Percentiles rank a stretch among this genome's conserved stretches.
phyloP scores from a whole-genome alignment of 805 yeast genomes.

The Candida germanica region DNA sequence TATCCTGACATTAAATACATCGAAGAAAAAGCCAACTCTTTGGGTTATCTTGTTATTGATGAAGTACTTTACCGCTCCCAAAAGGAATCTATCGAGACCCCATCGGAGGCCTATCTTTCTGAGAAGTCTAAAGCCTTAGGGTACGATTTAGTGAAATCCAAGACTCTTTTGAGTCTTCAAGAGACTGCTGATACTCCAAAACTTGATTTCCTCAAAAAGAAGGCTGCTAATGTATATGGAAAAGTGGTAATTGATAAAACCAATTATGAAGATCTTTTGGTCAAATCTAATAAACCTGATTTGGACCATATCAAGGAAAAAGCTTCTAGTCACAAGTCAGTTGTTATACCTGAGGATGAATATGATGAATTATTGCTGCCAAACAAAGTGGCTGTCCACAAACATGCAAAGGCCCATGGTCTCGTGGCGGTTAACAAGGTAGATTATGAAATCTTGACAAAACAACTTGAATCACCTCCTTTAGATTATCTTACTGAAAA shows the following conservation, averaged over 20 bases:
- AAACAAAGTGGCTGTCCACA: constrained; percentile 15
- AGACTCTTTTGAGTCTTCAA: not conserved
- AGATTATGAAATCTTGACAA: constrained; percentile 6
- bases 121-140: constrained; percentile 19
- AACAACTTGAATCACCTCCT: constrained; percentile 17
- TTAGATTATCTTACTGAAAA: constrained; percentile 22
- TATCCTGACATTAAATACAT: constrained; percentile 13
- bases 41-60: constrained; percentile 12
- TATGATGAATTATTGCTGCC: constrained; percentile 11
- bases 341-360: constrained; percentile 14
- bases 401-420: constrained; percentile 13
- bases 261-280: constrained; percentile 3
- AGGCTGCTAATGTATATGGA: constrained; percentile 10
- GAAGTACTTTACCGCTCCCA: constrained; percentile 1
- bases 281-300: constrained; percentile 7
- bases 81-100: constrained; percentile 13
- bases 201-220: constrained; percentile 13
- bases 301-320: constrained; percentile 17
- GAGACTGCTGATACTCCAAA: constrained; percentile 15
- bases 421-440: constrained; percentile 3
- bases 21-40: constrained; percentile 8
- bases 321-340: constrained; percentile 12
- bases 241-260: constrained; percentile 8
- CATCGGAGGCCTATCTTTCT: constrained; percentile 19
- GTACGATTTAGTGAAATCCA: constrained; percentile 6